Conservation (phyloP, 73 alveolate species). For the Paraurostyla sp. region DNA sequence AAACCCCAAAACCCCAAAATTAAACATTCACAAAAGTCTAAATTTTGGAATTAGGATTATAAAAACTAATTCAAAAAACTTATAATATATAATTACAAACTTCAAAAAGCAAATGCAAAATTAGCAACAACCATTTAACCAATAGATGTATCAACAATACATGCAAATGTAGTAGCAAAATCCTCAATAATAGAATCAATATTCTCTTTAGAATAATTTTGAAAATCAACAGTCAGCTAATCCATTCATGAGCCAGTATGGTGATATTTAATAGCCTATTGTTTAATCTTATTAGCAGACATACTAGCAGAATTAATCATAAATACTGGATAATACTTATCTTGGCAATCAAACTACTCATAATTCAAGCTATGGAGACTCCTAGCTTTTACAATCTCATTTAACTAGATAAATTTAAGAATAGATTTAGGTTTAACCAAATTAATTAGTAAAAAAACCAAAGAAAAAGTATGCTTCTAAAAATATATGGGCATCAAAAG, state of each 20-base stretch:
- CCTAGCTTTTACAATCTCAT: too few relatives aligned
- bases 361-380: too few relatives aligned
- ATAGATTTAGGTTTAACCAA: not conserved
- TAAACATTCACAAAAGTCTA: not conserved
- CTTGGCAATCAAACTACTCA: too few relatives aligned
- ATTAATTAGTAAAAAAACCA: not conserved
- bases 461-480: not conserved
- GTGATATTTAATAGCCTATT: not conserved
- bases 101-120: not conserved
- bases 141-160: not conserved
- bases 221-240: not conserved
- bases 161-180: not conserved
- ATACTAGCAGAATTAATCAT: too few relatives aligned
- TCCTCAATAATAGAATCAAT: too few relatives aligned
- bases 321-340: too few relatives aligned
- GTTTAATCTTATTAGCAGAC: not conserved
- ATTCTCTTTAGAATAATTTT: not conserved
- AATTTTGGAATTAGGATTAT: too few relatives aligned
- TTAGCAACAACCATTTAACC: not conserved
- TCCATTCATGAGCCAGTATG: not conserved
- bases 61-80: too few relatives aligned
- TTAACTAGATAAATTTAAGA: too few relatives aligned
- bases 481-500: not conserved
- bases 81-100: not conserved
- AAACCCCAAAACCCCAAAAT: slow-evolving; percentile 24